Conservation (phyloP, 1,284 basidiomycete genomes). For the Fistulinella staudtii region DNA sequence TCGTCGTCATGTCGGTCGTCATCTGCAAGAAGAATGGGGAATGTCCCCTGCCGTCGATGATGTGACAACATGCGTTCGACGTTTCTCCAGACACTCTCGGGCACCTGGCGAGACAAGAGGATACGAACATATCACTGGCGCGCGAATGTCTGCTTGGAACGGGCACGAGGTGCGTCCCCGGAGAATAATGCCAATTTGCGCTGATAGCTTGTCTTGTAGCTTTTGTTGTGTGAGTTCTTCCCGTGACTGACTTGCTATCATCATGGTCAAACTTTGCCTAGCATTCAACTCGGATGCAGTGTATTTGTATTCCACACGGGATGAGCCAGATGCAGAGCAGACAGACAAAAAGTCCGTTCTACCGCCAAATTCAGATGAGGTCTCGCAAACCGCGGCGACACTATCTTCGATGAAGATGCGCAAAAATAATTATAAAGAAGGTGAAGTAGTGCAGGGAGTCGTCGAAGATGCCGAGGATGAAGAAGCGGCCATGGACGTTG, state of each 20-base stretch:
- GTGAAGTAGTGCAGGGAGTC: slow-evolving; percentile 3
- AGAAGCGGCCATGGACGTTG: slow-evolving; percentile 24
- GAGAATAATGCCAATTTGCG: neutral
- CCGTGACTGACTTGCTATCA: slow-evolving; percentile 2
- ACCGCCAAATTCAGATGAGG: slow-evolving; percentile 18
- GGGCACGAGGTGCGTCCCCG: slow-evolving; percentile 65
- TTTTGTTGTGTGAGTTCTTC: slow-evolving; percentile 28
- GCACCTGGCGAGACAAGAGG: slow-evolving; percentile 34
- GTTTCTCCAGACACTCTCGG: slow-evolving; percentile 62
- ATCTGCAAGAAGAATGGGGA: slow-evolving; percentile 73
- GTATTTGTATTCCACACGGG: slow-evolving; percentile 77
- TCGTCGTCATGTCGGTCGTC: slow-evolving; percentile 69
- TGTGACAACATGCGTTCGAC: slow-evolving; percentile 77
- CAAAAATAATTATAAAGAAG: neutral
- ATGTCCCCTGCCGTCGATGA: slow-evolving; percentile 44
- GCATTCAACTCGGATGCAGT: slow-evolving; percentile 79
- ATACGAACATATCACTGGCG: slow-evolving; percentile 73
- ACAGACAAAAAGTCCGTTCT: slow-evolving; percentile 15
- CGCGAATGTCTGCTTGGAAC: slow-evolving; percentile 70
- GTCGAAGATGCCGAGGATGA: slow-evolving; percentile 12
- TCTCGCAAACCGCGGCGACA: neutral
- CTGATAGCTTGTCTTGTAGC: slow-evolving; percentile 19
- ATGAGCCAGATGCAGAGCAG: slow-evolving; percentile 42
- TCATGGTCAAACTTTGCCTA: slow-evolving; percentile 28
- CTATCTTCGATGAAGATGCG: neutral